These are phyloP conservation scores for Beauveria brongniartii DNA, from an alignment of 2,329 filamentous ascomycete species.

Conservation along the genomic window DNA sequence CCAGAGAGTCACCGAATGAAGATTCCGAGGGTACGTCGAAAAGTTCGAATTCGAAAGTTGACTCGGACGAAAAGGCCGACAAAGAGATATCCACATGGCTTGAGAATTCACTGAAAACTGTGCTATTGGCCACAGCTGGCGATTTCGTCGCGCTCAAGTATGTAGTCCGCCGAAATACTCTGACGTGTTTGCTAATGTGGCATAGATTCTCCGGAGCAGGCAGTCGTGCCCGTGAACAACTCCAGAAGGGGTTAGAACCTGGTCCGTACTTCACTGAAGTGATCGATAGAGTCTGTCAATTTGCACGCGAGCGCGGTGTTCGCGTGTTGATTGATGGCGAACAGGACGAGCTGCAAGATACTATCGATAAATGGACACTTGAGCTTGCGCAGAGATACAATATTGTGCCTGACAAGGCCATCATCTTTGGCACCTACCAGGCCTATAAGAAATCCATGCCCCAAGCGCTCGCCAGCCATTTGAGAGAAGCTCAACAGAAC, in stretches of 20 bases:
- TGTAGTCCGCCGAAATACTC: not conserved
- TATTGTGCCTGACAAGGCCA: constrained; percentile 49
- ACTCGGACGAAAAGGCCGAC: not conserved
- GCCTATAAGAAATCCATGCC: constrained; percentile 63
- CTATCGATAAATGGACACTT: constrained; percentile 6
- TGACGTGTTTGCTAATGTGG: not conserved
- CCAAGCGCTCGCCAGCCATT: constrained; percentile 47
- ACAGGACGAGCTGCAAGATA: not conserved
- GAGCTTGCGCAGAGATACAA: not conserved
- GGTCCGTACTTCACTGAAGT: not conserved
- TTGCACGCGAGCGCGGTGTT: not conserved
- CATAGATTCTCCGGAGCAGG: constrained; percentile 4
- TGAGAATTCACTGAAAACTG: constrained; percentile 4
- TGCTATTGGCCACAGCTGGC: not conserved
- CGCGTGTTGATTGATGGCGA: constrained; percentile 8
- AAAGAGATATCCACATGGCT: not conserved
- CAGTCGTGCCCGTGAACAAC: not conserved
- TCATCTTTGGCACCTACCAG: constrained; percentile 76
- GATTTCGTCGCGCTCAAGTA: constrained; percentile 11
- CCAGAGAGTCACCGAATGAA: not conserved
- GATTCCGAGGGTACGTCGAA: not conserved
- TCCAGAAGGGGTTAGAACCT: not conserved
- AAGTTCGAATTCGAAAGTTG: not conserved
- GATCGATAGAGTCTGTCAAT: not conserved
- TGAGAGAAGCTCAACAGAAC: constrained; percentile 47